phyloP scores from a whole-genome alignment of 2,329 filamentous ascomycete species.

The Aspergillaceae sp. region DNA sequence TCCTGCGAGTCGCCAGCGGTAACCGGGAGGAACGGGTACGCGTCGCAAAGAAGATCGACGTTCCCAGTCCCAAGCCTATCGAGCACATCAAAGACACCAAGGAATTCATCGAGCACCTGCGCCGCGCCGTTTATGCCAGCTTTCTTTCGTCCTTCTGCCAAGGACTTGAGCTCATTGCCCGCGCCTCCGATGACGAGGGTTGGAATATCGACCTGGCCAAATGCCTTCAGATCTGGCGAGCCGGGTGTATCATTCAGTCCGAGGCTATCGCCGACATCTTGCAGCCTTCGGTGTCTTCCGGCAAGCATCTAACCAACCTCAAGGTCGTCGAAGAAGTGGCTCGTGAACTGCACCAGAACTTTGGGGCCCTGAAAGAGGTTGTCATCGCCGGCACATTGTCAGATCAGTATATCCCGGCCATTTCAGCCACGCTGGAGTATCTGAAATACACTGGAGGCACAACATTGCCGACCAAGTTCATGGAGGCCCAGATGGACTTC shows the following conservation, averaged over 20 bases:
- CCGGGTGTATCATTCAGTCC: slow-evolving; percentile 62
- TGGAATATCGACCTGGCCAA: slow-evolving; percentile 44
- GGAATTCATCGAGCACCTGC: slow-evolving; percentile 49
- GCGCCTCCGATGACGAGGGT: slow-evolving; percentile 48
- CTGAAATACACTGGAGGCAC: slow-evolving; percentile 55
- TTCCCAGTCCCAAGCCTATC: slow-evolving; percentile 32
- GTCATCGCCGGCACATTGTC: slow-evolving; percentile 47
- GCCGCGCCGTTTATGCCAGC: slow-evolving; percentile 52
- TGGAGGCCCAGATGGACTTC: slow-evolving; percentile 63
- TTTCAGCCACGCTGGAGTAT: slow-evolving; percentile 58
- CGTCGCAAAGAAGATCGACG: slow-evolving; percentile 42
- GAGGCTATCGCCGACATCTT: slow-evolving; percentile 57
- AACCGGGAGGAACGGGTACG: slow-evolving; percentile 49
- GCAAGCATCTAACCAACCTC: slow-evolving; percentile 26
- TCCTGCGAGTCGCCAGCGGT: slow-evolving; percentile 55
- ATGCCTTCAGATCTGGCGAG: slow-evolving; percentile 53
- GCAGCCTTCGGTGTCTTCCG: slow-evolving; percentile 21
- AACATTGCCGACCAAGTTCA: slow-evolving; percentile 57
- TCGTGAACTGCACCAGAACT: slow-evolving; percentile 45
- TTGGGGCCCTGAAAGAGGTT: slow-evolving; percentile 47
- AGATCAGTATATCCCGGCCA: slow-evolving; percentile 53
- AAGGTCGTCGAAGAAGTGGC: slow-evolving; percentile 41
- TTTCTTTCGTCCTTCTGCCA: slow-evolving; percentile 58
- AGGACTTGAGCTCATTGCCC: slow-evolving; percentile 56
- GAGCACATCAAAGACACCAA: slow-evolving; percentile 26